Evolutionary conservation across 305 asterid genomes (phyloP), one percentile per base, ranked within the genome.

Genomic region (Fraxinus platypoda): DNA sequence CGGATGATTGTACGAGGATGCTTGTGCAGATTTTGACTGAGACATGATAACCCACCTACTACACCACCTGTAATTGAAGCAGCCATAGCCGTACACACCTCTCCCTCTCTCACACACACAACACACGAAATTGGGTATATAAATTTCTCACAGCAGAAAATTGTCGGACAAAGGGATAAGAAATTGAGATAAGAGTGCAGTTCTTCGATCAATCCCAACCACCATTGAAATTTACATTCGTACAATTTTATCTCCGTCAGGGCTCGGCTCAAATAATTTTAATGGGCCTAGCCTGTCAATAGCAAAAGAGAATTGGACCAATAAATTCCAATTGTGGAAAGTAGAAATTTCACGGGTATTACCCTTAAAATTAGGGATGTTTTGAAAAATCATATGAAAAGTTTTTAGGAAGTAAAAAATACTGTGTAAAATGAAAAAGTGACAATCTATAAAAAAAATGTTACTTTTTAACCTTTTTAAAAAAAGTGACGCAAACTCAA

Each of bases 61-160:
- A 87, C 87, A 1, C 86, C 76, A 78, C 92, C 91, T 81, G 90
- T 81, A 62, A 89, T 81, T 82, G 94, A 82, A 84, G 90, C 88
- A 86, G 91, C 91, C 92, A 91, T 90, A 43, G 70, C 13, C 64
- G 19, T 26, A 46, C 38, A 62, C 72, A 26, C 79, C 35, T n/a
- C 3, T 0, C 19, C 21, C 37, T 0, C 21, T 4, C 41, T 15
- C 41, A 41, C 54, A 43, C 52, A 41, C 52, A 43, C 54, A 43
- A 43, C 54, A 43, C 54, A 13, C 54, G 52, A 43, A 43, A 43
- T 68, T 28, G 35, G 74, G 37, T 26, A 26, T 26, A 68, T 68
- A 11, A 68, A 68, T 15, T 68, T 28, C 74, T 5, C 34, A 1
- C 3, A 38, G 9, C 1, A 19, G 35, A 17, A 59, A 75, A 13